Conservation (phyloP, 208 protist species). For the Acanthamoeba triangularis region DNA sequence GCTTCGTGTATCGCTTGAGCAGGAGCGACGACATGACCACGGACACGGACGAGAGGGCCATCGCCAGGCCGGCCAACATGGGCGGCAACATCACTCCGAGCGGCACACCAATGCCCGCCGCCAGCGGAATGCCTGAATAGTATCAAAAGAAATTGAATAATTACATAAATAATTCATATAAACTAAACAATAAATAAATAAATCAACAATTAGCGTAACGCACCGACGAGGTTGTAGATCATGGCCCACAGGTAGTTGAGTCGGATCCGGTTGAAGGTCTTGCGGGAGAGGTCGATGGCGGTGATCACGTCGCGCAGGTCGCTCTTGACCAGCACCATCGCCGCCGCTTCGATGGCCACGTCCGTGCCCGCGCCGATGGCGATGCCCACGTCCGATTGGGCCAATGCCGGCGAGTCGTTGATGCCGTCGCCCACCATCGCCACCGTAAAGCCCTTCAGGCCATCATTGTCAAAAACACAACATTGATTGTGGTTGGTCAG, state of each 20-base stretch:
- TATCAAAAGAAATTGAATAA: not conserved
- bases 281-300: slow-evolving; percentile 90
- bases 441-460: not conserved
- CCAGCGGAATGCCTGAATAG: slow-evolving; percentile 83
- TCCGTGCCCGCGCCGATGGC: slow-evolving; percentile 94
- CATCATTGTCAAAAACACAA: too few species aligned
- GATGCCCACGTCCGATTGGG: slow-evolving; percentile 93
- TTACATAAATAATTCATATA: not conserved
- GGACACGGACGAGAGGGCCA: slow-evolving; percentile 93
- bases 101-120: slow-evolving; percentile 92
- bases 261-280: slow-evolving; percentile 91
- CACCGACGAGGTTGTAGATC: slow-evolving; percentile 92
- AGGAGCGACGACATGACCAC: slow-evolving; percentile 93
- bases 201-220: not conserved
- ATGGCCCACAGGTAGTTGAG: slow-evolving; percentile 94
- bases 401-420: slow-evolving; percentile 93
- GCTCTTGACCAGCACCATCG: slow-evolving; percentile 91
- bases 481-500: too few species aligned
- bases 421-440: slow-evolving; percentile 91
- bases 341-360: slow-evolving; percentile 84
- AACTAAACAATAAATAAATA: not conserved
- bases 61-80: slow-evolving; percentile 91
- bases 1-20: slow-evolving; percentile 80
- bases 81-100: slow-evolving; percentile 91
- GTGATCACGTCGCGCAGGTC: slow-evolving; percentile 90